A percentile compares a stretch with the other conserved stretches of the same genome.
These are phyloP conservation scores for Zarea fungicola DNA, from an alignment of 2,329 filamentous ascomycete genomes.

Conservation along the genomic window DNA sequence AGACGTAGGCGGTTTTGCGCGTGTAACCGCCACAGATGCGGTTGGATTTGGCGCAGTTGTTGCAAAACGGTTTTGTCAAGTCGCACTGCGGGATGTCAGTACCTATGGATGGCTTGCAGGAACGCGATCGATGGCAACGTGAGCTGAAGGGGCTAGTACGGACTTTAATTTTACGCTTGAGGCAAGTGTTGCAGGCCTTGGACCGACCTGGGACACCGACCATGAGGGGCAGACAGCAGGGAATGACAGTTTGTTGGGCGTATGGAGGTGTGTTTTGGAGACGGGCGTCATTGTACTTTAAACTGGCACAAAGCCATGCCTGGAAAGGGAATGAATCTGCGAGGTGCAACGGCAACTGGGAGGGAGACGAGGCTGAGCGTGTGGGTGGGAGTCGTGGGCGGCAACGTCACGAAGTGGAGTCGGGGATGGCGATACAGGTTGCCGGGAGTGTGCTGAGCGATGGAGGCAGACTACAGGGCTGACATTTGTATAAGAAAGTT, in stretches of 20 bases:
- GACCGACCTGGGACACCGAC: conserved; percentile 8
- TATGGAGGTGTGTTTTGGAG: background rate
- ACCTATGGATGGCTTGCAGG: background rate
- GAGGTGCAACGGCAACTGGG: too few species aligned
- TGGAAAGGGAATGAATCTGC: too few species aligned
- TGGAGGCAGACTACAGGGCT: too few species aligned
- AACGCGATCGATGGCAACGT: background rate
- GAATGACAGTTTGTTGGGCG: background rate
- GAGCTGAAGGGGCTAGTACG: too few species aligned
- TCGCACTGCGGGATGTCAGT: conserved; percentile 13
- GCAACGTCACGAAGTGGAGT: too few species aligned
- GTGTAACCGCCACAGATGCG: conserved; percentile 12
- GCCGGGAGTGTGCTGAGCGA: too few species aligned
- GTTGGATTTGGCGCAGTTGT: conserved; percentile 15
- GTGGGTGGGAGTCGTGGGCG: too few species aligned
- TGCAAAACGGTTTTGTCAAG: conserved; percentile 10
- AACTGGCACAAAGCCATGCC: too few species aligned
- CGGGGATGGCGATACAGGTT: too few species aligned
- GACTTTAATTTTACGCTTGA: conserved; percentile 12
- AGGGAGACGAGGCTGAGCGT: too few species aligned
- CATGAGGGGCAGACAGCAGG: background rate
- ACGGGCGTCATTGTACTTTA: background rate
- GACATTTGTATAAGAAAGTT: too few species aligned
- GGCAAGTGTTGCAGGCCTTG: conserved; percentile 11
- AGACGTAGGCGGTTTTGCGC: conserved; percentile 12